phyloP scores from a whole-genome alignment of 1,139 yeast genomes.

The Suhomyces atakaporum region DNA sequence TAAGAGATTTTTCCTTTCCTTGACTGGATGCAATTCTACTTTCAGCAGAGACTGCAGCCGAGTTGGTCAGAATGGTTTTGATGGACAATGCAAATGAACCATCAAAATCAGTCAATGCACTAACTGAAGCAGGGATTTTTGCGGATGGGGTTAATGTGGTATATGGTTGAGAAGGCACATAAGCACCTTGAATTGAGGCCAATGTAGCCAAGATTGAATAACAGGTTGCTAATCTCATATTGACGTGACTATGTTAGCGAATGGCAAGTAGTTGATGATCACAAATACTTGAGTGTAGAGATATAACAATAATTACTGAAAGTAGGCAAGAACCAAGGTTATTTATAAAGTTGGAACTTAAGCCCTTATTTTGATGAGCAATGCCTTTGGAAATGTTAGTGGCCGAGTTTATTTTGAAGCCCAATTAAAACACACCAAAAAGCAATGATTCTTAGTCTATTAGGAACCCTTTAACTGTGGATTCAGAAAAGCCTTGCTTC shows the following conservation, averaged over 20 bases:
- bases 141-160: conserved; percentile 31
- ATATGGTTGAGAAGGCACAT: conserved; percentile 28
- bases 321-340: conserved; percentile 7
- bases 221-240: conserved; percentile 10
- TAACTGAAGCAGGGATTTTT: conserved; percentile 21
- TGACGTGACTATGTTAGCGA: conserved; percentile 8
- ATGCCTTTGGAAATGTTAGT: neutral
- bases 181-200: conserved; percentile 21
- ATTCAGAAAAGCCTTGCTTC: conserved; percentile 1
- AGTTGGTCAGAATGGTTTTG: conserved; percentile 19
- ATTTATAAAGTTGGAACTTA: conserved; percentile 7
- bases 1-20: conserved; percentile 20
- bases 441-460: conserved; percentile 1
- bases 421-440: conserved; percentile 2
- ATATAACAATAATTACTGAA: conserved; percentile 7
- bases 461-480: conserved; percentile 3
- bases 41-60: conserved; percentile 27
- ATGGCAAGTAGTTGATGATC: conserved; percentile 4
- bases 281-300: neutral
- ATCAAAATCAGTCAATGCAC: conserved; percentile 25
- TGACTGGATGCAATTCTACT: conserved; percentile 19
- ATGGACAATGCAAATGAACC: conserved; percentile 34
- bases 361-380: conserved; percentile 2
- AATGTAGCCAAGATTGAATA: conserved; percentile 15
- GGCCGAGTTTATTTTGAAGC: conserved; percentile 5